Conservation (phyloP, 306 rosid species). For the Comarum palustre region DNA sequence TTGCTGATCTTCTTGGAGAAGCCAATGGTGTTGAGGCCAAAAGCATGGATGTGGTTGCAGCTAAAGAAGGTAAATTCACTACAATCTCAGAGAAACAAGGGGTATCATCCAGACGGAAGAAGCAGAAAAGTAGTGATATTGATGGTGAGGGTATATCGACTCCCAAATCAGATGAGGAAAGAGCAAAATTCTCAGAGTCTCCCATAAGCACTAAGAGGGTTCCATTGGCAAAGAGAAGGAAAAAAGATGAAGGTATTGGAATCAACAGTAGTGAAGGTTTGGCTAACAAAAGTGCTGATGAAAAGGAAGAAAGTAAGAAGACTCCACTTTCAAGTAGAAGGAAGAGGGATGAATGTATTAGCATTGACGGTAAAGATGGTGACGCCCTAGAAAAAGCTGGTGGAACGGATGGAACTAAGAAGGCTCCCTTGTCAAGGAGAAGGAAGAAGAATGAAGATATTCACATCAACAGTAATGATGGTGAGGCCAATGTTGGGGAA, state of each 20-base stretch:
- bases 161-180: slow-evolving; percentile 25
- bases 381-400: not conserved
- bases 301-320: slow-evolving; percentile 7
- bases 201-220: slow-evolving; percentile 14
- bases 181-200: slow-evolving; percentile 16
- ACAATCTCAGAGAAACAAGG: slow-evolving; percentile 22
- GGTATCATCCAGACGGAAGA: slow-evolving; percentile 30
- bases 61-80: slow-evolving; percentile 32
- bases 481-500: slow-evolving; percentile 15
- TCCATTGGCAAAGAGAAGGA: not conserved
- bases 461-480: slow-evolving; percentile 15
- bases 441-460: slow-evolving; percentile 30
- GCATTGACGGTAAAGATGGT: not conserved
- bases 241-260: not conserved
- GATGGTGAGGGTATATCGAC: not conserved
- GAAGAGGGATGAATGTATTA: slow-evolving; percentile 1
- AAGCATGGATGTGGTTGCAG: slow-evolving; percentile 23
- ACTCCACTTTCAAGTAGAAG: slow-evolving; percentile 4
- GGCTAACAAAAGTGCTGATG: not conserved
- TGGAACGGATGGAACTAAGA: slow-evolving; percentile 27
- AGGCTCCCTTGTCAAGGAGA: slow-evolving; percentile 12
- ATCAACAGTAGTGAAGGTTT: not conserved
- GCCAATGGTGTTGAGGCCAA: slow-evolving; percentile 28
- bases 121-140: slow-evolving; percentile 35
- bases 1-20: slow-evolving; percentile 63